Evolutionary conservation across 306 rosid species (phyloP).

Genomic region (Cicer cuneatum): DNA sequence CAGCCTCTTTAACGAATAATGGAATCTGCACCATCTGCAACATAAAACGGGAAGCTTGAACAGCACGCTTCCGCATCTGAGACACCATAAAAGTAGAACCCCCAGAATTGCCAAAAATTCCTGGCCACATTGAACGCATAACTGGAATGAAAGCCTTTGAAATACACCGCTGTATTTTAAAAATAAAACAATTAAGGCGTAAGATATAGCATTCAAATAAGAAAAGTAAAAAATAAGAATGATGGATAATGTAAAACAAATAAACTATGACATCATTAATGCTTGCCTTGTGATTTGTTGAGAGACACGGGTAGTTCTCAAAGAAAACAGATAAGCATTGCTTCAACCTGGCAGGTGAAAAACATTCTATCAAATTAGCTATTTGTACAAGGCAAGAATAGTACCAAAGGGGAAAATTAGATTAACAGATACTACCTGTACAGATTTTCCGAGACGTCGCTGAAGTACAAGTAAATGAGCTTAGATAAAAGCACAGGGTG

Average conservation of each 20-base stretch:
- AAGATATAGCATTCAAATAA: not conserved
- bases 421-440: slow-evolving; percentile 58
- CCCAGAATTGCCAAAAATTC: slow-evolving; percentile 70
- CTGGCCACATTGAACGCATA: slow-evolving; percentile 97
- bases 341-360: slow-evolving; percentile 66
- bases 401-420: not conserved
- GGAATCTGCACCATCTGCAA: slow-evolving; percentile 93
- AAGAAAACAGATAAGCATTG: slow-evolving; percentile 93
- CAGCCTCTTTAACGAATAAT: slow-evolving; percentile 60
- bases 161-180: slow-evolving; percentile 69
- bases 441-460: slow-evolving; percentile 60
- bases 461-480: slow-evolving; percentile 74
- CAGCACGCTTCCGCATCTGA: slow-evolving; percentile 87
- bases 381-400: not conserved
- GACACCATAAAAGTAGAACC: slow-evolving; percentile 66
- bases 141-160: slow-evolving; percentile 80
- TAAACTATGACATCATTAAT: slow-evolving; percentile 24
- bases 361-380: slow-evolving; percentile 31
- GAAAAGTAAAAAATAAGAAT: not conserved
- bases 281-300: slow-evolving; percentile 80
- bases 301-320: slow-evolving; percentile 88
- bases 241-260: slow-evolving; percentile 14
- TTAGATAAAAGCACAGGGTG: slow-evolving; percentile 73
- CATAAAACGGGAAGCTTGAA: slow-evolving; percentile 96
- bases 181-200: slow-evolving; percentile 36